Evolutionary conservation across 805 yeast species (phyloP).

Genomic region (Suhomyces xylopsoci): DNA sequence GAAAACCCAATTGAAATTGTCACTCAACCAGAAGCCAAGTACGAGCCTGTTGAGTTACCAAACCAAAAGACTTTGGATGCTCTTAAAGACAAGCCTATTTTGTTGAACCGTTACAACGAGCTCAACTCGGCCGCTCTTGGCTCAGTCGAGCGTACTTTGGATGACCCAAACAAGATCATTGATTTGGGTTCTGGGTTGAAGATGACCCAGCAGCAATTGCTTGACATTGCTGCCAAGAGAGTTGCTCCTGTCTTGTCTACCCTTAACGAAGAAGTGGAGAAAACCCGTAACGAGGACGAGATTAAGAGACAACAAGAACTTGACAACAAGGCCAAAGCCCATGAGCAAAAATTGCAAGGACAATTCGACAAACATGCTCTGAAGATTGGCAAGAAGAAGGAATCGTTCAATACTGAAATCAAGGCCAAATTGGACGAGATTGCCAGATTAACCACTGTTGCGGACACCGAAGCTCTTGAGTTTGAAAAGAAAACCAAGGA

Average conservation of each 20-base stretch:
- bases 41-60: slow-evolving; percentile 34
- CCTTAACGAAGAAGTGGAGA: slow-evolving; percentile 49
- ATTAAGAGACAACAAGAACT: slow-evolving; percentile 38
- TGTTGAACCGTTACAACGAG: slow-evolving; percentile 48
- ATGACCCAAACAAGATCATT: slow-evolving; percentile 48
- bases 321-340: slow-evolving; percentile 32
- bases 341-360: slow-evolving; percentile 33
- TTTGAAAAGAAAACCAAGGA: slow-evolving; percentile 41
- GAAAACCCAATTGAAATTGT: slow-evolving; percentile 35
- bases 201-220: slow-evolving; percentile 53
- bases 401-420: slow-evolving; percentile 41
- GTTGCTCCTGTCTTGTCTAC: slow-evolving; percentile 52
- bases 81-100: slow-evolving; percentile 46
- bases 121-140: slow-evolving; percentile 47
- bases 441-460: slow-evolving; percentile 19
- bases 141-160: slow-evolving; percentile 43
- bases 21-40: slow-evolving; percentile 31
- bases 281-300: slow-evolving; percentile 43
- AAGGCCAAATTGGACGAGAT: slow-evolving; percentile 26
- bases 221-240: slow-evolving; percentile 53
- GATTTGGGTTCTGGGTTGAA: slow-evolving; percentile 54
- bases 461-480: slow-evolving; percentile 31
- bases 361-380: slow-evolving; percentile 36
- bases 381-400: slow-evolving; percentile 37
- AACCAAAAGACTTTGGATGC: slow-evolving; percentile 34